Base-by-base conservation (phyloP, 2,329 filamentous ascomycete genomes). In the Grosmannia serpens region DNA sequence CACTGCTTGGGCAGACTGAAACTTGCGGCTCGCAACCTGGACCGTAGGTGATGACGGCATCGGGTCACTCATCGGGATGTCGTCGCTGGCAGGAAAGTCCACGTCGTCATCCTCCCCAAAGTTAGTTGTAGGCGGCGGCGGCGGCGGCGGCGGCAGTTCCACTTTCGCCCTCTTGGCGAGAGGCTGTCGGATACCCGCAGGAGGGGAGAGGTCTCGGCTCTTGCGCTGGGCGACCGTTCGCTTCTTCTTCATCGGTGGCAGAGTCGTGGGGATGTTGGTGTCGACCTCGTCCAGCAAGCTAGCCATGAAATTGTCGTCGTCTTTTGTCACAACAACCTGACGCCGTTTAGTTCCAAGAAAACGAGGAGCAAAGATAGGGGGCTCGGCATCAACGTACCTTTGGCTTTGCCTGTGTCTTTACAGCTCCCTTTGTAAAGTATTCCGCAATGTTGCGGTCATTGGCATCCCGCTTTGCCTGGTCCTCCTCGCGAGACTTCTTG, bases 371-470 rank as follows among this genome's bases (percentile, higher is more conserved):
- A 44, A 10, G 22, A 58, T n/a, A 2, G 13, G 2, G 38, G 38
- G 13, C 15, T 41, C 17, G 38, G 38, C 38, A 5, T 41, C 29
- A 2, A 38, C 53, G 5, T n/a, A 91, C 90, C 81, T 96, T 97
- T 22, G 87, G 79, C 70, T 96, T 97, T 17, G 86, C 77, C 59
- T 85, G 85, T 55, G 80, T 72, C 63, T 80, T 80, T 60, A 77
- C 76, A 38, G 83, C 81, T 58, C 89, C 90, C 65, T 87, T 88
- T 64, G 82, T 92, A 70, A 99, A 97, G 73, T 95, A 99, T 67
- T 95, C 92, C 72, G 87, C 91, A 69, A 99, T 97, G 65, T 91
- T 88, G 67, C 88, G 88, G 71, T 95, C 91, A 64, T 91, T 89
- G 70, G 89, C 91, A 65, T 95, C 89, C 67, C 87, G 84, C 69